Base-by-base conservation (phyloP, 1,284 basidiomycete genomes). In the Mycena sp. region DNA sequence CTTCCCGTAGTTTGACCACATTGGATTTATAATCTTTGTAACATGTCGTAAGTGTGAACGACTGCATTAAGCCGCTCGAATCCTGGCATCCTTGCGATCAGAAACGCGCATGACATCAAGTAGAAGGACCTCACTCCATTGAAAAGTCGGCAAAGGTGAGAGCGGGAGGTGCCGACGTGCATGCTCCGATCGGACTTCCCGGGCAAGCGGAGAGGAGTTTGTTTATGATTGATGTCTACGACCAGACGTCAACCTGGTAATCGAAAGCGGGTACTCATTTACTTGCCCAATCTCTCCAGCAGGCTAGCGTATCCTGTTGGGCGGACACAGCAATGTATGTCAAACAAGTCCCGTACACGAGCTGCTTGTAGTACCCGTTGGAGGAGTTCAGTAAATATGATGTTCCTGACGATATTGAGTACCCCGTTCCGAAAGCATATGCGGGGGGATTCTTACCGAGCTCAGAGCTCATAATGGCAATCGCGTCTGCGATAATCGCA, bases 301-400 rank as follows among this genome's bases (percentile, higher is more conserved):
- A 56, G 30, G 54, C 54, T 38, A 26, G 9, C 17, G 54, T 56
- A 44, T 56, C 54, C 30, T 26, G 32, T 38, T 56, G 7, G 19
- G 54, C 43, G n/a, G 54, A 56, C 30, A 56, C 54, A 6, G 32
- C 54, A 35, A 56, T 56, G 30, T 19, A 46, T 7, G 54, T 56
- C 17, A 56, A 23, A 38, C 54, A 56, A 10, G 30, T 56, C 29
- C 43, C 43, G 21, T 25, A 45, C 7, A 28, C 23, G 32, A 56
- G 32, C 32, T 56, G 54, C 35, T 46, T 56, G 44, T n/a, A 46
- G 54, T 46, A 56, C 17, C 54, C 54, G 54, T 56, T 56, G 21
- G 54, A 6, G 32, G 54, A 12, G 14, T 26, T 56, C 21, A 56
- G 54, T 26, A n/a, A 11, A 25, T 56, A 56, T 11, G 54, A 46